Evolutionary conservation across 2,329 filamentous ascomycete species (phyloP).

Genomic region (Cladosporium phlei): DNA sequence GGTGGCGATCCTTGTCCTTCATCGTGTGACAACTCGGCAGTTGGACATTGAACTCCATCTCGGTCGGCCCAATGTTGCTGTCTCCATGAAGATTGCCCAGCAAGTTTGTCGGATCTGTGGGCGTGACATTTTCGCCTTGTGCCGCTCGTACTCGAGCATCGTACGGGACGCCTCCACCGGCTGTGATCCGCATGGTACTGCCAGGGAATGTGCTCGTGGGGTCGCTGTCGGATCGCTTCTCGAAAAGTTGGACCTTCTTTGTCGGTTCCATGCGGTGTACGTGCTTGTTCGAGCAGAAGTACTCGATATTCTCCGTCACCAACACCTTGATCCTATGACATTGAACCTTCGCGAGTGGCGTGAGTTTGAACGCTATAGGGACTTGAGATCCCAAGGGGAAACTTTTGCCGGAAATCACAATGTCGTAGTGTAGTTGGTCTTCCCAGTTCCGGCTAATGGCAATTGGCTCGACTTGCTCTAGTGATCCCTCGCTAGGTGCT

Average conservation of each 20-base stretch:
- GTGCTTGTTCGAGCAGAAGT: constrained; percentile 79
- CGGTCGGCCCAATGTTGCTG: constrained; percentile 75
- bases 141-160: constrained; percentile 54
- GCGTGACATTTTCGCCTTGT: constrained; percentile 50
- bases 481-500: constrained; percentile 77
- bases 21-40: constrained; percentile 84
- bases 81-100: constrained; percentile 76
- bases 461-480: constrained; percentile 89
- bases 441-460: constrained; percentile 93
- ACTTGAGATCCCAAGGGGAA: constrained; percentile 85
- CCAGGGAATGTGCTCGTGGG: constrained; percentile 68
- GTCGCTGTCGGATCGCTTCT: constrained; percentile 77
- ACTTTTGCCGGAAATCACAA: constrained; percentile 91
- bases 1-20: constrained; percentile 62
- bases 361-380: constrained; percentile 90
- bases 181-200: constrained; percentile 70
- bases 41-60: constrained; percentile 92
- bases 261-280: constrained; percentile 81
- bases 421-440: constrained; percentile 91
- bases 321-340: constrained; percentile 89
- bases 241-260: constrained; percentile 78
- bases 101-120: constrained; percentile 61
- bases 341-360: constrained; percentile 86
- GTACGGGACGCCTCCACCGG: constrained; percentile 74
- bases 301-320: constrained; percentile 84